Percentiles rank a stretch among this genome's conserved stretches.
Evolutionary conservation across 345 rosid species (phyloP).

Genomic region (Raphanus raphanistrum): DNA sequence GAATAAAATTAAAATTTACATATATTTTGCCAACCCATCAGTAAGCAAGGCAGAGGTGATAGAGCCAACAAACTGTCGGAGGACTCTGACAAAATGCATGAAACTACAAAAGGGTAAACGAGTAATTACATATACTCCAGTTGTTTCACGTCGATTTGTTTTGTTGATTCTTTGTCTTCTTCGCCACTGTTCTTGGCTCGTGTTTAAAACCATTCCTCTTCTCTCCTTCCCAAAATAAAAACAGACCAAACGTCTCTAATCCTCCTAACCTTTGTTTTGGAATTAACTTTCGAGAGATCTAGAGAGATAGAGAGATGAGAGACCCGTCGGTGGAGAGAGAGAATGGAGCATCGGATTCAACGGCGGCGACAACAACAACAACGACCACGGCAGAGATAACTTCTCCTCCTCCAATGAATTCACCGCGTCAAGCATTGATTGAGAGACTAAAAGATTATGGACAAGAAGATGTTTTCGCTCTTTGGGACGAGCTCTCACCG

Average conservation of each 20-base stretch:
- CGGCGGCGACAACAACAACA: neutral
- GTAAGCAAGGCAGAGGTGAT: conserved; percentile 6
- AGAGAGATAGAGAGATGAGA: neutral
- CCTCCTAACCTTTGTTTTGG: neutral
- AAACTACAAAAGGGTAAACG: conserved; percentile 27
- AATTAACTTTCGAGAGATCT: neutral
- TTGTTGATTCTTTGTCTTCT: conserved; percentile 51
- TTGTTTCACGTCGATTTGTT: conserved; percentile 39
- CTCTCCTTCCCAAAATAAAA: neutral
- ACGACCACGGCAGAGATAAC: conserved; percentile 23
- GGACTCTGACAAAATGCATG: conserved; percentile 38
- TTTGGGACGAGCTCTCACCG: conserved; percentile 88
- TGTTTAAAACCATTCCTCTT: conserved; percentile 13
- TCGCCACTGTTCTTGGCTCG: conserved; percentile 43
- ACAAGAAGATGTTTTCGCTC: conserved; percentile 81
- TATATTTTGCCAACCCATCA: too few species aligned
- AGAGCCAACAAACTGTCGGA: conserved; percentile 38
- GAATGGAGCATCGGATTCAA: conserved; percentile 35
- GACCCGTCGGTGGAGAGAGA: conserved; percentile 31
- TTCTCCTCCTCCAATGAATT: conserved; percentile 31
- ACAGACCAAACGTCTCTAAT: conserved; percentile 5
- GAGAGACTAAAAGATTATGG: conserved; percentile 94
- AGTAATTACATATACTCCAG: conserved; percentile 23
- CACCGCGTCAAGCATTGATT: conserved; percentile 76
- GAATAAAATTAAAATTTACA: too few species aligned